Percentiles rank a stretch among this genome's conserved stretches.
phyloP scores from a whole-genome alignment of 2,329 filamentous ascomycete species.

The Aspergillus piperis region DNA sequence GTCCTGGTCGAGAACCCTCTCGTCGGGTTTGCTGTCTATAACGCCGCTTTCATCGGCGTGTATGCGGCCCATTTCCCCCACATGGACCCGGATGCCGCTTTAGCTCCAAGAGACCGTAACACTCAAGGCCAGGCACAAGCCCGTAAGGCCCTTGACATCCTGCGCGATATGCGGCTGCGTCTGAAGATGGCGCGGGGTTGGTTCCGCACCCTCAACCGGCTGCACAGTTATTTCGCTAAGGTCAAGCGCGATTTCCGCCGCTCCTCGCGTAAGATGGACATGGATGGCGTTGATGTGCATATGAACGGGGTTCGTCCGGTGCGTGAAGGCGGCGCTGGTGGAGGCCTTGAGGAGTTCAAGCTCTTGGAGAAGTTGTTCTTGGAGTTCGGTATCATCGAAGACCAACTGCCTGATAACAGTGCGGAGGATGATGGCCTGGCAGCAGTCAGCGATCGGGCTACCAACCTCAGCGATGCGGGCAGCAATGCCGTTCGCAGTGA shows the following conservation, averaged over 20 bases:
- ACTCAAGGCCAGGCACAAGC: conserved; percentile 36
- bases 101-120: conserved; percentile 40
- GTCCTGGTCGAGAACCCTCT: conserved; percentile 58
- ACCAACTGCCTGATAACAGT: conserved; percentile 37
- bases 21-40: conserved; percentile 58
- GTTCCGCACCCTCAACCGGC: conserved; percentile 47
- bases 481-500: conserved; percentile 47
- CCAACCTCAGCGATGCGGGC: conserved; percentile 41
- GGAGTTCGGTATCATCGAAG: conserved; percentile 43
- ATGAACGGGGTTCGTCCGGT: conserved; percentile 33
- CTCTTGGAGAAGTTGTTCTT: conserved; percentile 45
- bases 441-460: conserved; percentile 32
- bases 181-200: conserved; percentile 45
- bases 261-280: conserved; percentile 35
- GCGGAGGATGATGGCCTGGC: conserved; percentile 36
- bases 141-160: conserved; percentile 40
- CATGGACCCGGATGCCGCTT: conserved; percentile 56
- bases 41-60: conserved; percentile 53
- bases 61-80: conserved; percentile 58
- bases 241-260: conserved; percentile 42
- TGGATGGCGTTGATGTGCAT: conserved; percentile 31
- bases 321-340: conserved; percentile 36
- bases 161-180: conserved; percentile 45
- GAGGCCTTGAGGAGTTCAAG: conserved; percentile 42
- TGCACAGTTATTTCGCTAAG: conserved; percentile 45